A percentile compares a stretch with the other conserved stretches of the same genome.
phyloP scores from a whole-genome alignment of 2,329 filamentous ascomycete genomes.

The Claviceps spartinae region DNA sequence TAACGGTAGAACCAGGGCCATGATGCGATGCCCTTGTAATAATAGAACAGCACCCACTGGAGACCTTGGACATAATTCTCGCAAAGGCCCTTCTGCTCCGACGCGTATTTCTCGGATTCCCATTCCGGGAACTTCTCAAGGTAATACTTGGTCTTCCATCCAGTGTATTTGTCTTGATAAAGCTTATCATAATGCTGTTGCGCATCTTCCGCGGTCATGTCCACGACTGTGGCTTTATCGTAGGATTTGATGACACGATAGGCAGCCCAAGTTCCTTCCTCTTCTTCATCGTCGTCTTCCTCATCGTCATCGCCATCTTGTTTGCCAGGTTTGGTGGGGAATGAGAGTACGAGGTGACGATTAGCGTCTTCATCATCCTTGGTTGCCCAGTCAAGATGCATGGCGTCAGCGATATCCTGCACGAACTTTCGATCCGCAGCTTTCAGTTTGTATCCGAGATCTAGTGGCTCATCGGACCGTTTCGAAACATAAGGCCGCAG shows the following conservation, averaged over 20 bases:
- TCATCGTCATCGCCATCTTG: constrained; percentile 36
- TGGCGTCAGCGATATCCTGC: constrained; percentile 62
- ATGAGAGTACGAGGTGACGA: constrained; percentile 37
- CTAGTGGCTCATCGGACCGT: constrained; percentile 48
- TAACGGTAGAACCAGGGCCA: constrained; percentile 98
- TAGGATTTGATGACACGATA: constrained; percentile 79
- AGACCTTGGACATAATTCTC: constrained; percentile 97
- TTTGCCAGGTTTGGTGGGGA: constrained; percentile 36
- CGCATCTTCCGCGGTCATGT: constrained; percentile 65
- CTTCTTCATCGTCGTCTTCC: constrained; percentile 30
- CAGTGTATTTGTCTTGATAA: constrained; percentile 78
- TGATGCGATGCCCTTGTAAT: constrained; percentile 90
- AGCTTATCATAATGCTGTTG: constrained; percentile 67
- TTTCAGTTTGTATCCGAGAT: constrained; percentile 59
- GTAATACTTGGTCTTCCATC: constrained; percentile 95
- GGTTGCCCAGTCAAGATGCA: constrained; percentile 44
- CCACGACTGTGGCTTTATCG: constrained; percentile 76
- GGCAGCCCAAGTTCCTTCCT: constrained; percentile 77
- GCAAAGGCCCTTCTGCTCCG: constrained; percentile 66
- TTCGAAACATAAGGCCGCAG: constrained; percentile 74
- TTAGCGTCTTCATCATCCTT: constrained; percentile 42
- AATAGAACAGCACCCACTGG: constrained; percentile 97
- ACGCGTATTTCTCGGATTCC: constrained; percentile 60
- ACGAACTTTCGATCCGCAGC: constrained; percentile 88
- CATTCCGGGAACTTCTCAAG: constrained; percentile 76